Evolutionary conservation across 371 early-diverging fungal species (phyloP), one percentile per base, ranked within the genome.

Genomic region (Apophysomyces trapeziformis): DNA sequence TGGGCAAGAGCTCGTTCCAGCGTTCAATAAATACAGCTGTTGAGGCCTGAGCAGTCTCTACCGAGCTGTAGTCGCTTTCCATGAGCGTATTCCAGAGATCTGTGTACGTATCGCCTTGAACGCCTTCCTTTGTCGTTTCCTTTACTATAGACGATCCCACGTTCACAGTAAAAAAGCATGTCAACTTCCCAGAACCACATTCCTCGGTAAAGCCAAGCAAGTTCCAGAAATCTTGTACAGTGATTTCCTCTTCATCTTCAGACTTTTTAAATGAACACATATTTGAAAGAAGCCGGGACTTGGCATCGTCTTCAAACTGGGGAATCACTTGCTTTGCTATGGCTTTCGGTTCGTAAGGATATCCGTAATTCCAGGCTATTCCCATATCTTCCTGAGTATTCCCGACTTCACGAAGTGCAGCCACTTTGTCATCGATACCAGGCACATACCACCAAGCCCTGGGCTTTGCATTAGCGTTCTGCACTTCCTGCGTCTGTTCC

Each of bases 251-350:
- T 4, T 66, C 64, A 3, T 43, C 67, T 11, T 26, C 38, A 6
- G 58, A 60, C 32, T 43, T 57, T 11, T 69, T 70, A 21, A 50
- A 21, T 4, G 54, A 50, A 6, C 54, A 50, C 54, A 50, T 50
- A 26, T 21, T 50, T 7, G 18, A 7, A 21, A 80, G 63, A 21
- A 90, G 74, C 9, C 94, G 87, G 5, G 89, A 78, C 46, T 90
- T 91, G 2, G 93, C 86, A 67, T 95, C 95, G 68, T 95, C 96
- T 0, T 90, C 89, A 68, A 94, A 94, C 61, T 78, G 84, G 38
- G 93, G 90, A 35, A 95, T 84, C 6, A 85, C 85, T 62, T 77
- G 66, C 37, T 68, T 56, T 44, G 87, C 80, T 36, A 74, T 63
- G 9, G 78, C 79, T 36, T 76, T 62, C 16, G 74, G 61, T 26